Conservation (phyloP, 495 filamentous ascomycete species). For the Melanomma pulvis-pyrius region DNA sequence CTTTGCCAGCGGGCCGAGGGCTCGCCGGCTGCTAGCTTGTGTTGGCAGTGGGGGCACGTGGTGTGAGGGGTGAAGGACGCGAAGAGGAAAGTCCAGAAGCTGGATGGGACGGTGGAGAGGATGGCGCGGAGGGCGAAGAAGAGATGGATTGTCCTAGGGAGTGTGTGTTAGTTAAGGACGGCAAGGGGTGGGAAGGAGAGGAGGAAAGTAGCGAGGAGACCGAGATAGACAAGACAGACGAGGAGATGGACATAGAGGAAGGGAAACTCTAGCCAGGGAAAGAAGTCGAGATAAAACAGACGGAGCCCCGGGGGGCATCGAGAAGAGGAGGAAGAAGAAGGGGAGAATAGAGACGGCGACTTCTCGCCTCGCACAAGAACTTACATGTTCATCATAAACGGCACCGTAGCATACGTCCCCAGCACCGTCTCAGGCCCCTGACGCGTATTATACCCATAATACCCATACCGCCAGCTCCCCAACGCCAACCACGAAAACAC, state of each 20-base stretch:
- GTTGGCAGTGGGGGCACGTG: neutral
- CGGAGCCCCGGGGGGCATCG: no score
- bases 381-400: constrained; percentile 1
- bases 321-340: no score
- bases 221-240: no score
- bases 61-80: neutral
- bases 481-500: neutral
- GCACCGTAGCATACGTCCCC: neutral
- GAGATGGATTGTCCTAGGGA: neutral
- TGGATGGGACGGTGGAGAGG: neutral
- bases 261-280: no score
- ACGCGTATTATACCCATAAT: neutral
- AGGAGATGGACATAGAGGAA: neutral
- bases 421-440: neutral
- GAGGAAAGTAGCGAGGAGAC: neutral
- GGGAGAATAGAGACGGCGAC: no score
- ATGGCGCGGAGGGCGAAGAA: neutral
- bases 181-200: neutral
- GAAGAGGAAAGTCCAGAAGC: neutral
- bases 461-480: neutral
- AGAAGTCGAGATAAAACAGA: neutral
- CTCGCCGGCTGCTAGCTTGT: neutral
- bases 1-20: neutral
- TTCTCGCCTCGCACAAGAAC: neutral
- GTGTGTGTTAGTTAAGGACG: neutral